phyloP scores from a whole-genome alignment of 495 filamentous ascomycete species.

The Neohortaea acidophila region DNA sequence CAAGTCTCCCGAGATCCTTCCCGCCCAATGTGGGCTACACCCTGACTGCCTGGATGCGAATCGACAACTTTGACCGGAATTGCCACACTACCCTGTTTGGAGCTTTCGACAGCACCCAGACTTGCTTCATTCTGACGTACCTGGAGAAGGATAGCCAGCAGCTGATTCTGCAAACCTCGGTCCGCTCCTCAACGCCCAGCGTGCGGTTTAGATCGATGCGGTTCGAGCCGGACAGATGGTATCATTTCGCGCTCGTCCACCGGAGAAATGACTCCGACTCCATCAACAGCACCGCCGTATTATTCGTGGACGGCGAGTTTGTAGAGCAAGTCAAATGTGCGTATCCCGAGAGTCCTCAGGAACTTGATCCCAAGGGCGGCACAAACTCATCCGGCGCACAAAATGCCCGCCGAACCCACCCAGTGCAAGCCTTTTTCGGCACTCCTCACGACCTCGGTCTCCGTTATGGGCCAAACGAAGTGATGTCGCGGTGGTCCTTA shows the following conservation, averaged over 20 bases:
- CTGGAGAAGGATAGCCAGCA: conserved; percentile 88
- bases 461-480: conserved; percentile 58
- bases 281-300: conserved; percentile 62
- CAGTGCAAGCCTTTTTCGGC: conserved; percentile 82
- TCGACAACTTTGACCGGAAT: conserved; percentile 69
- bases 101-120: conserved; percentile 81
- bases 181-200: conserved; percentile 71
- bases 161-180: conserved; percentile 91
- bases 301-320: conserved; percentile 89
- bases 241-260: conserved; percentile 81
- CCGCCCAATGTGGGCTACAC: conserved; percentile 76
- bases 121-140: conserved; percentile 86
- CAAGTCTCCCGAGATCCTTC: conserved; percentile 66
- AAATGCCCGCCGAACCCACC: conserved; percentile 14
- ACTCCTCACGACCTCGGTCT: conserved; percentile 84
- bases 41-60: conserved; percentile 69
- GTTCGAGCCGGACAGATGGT: conserved; percentile 68
- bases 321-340: conserved; percentile 77
- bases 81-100: conserved; percentile 93
- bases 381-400: neutral
- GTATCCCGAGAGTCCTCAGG: conserved; percentile 60
- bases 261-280: conserved; percentile 48
- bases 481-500: conserved; percentile 70
- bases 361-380: conserved; percentile 31
- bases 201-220: conserved; percentile 74